Conservation (phyloP, 805 yeast genomes). For the Blastobotrys chiropterorum region DNA sequence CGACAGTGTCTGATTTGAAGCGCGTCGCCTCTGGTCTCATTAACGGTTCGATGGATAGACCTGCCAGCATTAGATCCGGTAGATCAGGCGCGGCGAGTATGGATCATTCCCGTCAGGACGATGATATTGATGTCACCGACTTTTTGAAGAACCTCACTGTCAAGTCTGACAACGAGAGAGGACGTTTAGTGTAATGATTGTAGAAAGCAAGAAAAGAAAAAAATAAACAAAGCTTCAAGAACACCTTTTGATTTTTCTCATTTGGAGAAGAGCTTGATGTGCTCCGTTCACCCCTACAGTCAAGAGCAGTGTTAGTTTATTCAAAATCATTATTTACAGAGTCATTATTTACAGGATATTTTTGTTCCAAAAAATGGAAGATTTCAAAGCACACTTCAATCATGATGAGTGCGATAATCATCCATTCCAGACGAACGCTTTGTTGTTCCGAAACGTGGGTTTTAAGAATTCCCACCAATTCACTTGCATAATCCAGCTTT, state of each 20-base stretch:
- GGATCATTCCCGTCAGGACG: not conserved
- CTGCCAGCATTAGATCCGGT: not conserved
- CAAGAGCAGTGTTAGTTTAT: not conserved
- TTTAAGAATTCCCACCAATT: constrained; percentile 73
- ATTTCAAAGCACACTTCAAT: constrained; percentile 81
- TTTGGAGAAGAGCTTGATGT: not conserved
- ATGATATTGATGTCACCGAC: constrained; percentile 1
- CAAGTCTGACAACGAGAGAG: constrained; percentile 1
- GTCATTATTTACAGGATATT: not conserved
- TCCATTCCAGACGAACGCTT: constrained; percentile 77
- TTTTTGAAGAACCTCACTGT: constrained; percentile 1
- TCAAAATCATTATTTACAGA: too few relatives aligned
- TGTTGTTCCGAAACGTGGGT: constrained; percentile 71
- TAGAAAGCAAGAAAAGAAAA: not conserved
- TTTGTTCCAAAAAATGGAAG: constrained; percentile 59
- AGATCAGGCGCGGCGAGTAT: not conserved
- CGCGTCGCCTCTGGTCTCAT: constrained; percentile 15
- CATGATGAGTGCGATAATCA: constrained; percentile 74
- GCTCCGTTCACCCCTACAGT: not conserved
- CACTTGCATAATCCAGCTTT: constrained; percentile 85
- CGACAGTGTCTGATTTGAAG: constrained; percentile 17
- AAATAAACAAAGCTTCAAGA: not conserved
- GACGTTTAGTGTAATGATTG: constrained; percentile 1
- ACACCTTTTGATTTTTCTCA: too few relatives aligned
- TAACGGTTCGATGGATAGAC: not conserved